Evolutionary conservation across 345 rosid genomes (phyloP), one percentile per base, ranked within the genome.

Genomic region (Sonneratia caseolaris): DNA sequence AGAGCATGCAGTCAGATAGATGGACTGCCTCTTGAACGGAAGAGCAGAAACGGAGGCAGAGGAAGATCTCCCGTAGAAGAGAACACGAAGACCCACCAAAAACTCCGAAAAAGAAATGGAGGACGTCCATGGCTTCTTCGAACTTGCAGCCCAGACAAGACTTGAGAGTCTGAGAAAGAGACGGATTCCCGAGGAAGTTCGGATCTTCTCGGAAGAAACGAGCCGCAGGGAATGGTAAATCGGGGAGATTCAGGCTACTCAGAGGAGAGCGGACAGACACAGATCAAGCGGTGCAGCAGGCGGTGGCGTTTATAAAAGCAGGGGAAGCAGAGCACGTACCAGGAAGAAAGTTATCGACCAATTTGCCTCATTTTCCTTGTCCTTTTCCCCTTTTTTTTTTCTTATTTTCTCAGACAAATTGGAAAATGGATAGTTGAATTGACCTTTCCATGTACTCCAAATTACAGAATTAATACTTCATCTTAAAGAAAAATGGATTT

Each of bases 91-190:
- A 76, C 84, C 68, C 83, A 94, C 99, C 99, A 73, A 90, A 88
- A 72, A 95, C 43, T 22, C 97, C 99, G 83, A 94, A 94, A 79
- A 90, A 22, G 84, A 90, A 90, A 85, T 90, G 98, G 69, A 78
- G 77, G 51, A 90, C 76, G 40, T 79, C 81, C 96, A 90, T 90
- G 74, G 16, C 59, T 21, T 49, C 75, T 37, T 59, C 24, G 15
- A 47, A 47, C 51, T 47, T 4, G 0, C 51, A 47, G 9, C 5
- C 51, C 15, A 5, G 15, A 7, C 14, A 47, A 13, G 2, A 9
- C 5, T 3, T 9, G 3, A 3, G 51, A 47, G 51, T 13, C 51
- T 2, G 51, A 53, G 59, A 53, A 16, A 53, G 22, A 7, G n/a
- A 18, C 24, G 1, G n/a, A 16, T 5, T 18, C 22, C 22, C n/a